Base-by-base conservation (phyloP, 805 yeast species). In the Myxozyma kluyveri region DNA sequence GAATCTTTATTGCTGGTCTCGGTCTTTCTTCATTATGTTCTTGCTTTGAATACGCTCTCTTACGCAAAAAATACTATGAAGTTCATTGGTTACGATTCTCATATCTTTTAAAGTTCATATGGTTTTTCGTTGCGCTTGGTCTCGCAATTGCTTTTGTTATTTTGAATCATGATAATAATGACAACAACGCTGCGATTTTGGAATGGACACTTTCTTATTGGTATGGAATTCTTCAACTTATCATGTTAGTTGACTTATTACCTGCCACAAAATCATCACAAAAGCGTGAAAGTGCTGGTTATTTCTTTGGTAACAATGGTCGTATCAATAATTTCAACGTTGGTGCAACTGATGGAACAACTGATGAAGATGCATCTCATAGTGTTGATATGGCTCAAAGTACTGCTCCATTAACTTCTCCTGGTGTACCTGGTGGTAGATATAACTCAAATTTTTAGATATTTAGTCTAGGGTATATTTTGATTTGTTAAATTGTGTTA, bases 161-260 rank as follows among this genome's bases (percentile, higher is more conserved):
- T 29, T 14, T 29, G 9, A 14, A 29, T 9, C 14, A 9, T 29
- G 33, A 29, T 29, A 14, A 14, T 9, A 29, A 14, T 9, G 33
- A 29, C 33, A 9, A 29, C 12, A 29, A 9, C 33, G 74, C 67
- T 2, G 71, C 76, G 37, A 72, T 75, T 19, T 80, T 85, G 65
- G 98, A 91, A 69, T 91, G 98, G 98, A 65, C 82, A 2, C 69
- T 90, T 39, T 82, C 91, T n/a, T 90, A 83, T 69, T 83, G 87
- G 81, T 90, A 86, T 65, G 93, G 95, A 2, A 62, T 83, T 31
- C 73, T 86, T 54, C 78, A 83, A 58, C 64, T 83, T 3, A 70
- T 83, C 50, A 74, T 90, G 67, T 71, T 85, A 1, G 75, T 79
- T 54, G 97, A 91, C 65, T 75, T 89, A 59, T 75, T 77, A 61